A percentile compares a stretch with the other conserved stretches of the same genome.
These are phyloP conservation scores for Aspergillus indologenus DNA, from an alignment of 495 filamentous ascomycete genomes.

Conservation along the genomic window DNA sequence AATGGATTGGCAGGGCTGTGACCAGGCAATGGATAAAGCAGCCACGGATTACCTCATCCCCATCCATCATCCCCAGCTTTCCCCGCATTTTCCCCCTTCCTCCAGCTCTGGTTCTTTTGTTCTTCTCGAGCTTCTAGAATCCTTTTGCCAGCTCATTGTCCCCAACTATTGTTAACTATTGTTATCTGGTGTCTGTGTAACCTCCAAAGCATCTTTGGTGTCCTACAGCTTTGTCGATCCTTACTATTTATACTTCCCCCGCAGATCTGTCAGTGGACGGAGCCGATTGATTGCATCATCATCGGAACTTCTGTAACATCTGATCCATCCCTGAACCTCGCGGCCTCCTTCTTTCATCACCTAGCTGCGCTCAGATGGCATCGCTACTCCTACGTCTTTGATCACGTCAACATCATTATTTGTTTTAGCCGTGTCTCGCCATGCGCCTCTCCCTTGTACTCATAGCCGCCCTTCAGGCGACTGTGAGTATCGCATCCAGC, in stretches of 20 bases:
- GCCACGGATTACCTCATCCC: background rate
- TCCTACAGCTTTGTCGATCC: background rate
- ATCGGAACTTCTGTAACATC: background rate
- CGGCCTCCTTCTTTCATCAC: background rate
- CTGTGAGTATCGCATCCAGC: slow-evolving; percentile 39
- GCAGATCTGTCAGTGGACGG: background rate
- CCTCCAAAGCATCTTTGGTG: background rate
- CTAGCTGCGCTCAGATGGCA: background rate
- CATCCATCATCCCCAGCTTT: slow-evolving; percentile 11
- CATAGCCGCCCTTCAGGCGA: slow-evolving; percentile 35
- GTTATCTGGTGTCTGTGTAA: too few species aligned
- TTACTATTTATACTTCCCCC: background rate
- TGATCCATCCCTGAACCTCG: background rate
- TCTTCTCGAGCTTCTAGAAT: background rate
- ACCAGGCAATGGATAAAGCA: background rate
- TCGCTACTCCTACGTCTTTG: background rate
- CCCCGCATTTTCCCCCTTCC: slow-evolving; percentile 22
- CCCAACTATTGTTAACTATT: background rate
- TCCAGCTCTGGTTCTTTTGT: background rate
- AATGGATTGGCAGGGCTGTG: too few species aligned
- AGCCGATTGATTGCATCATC: slow-evolving; percentile 9
- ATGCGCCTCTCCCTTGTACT: slow-evolving; percentile 40
- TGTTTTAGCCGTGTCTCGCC: slow-evolving; percentile 10
- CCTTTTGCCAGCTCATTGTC: background rate
- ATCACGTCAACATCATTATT: background rate